These are phyloP conservation scores for Schizothecium vesticola DNA, from an alignment of 495 filamentous ascomycete genomes.

Conservation along the genomic window DNA sequence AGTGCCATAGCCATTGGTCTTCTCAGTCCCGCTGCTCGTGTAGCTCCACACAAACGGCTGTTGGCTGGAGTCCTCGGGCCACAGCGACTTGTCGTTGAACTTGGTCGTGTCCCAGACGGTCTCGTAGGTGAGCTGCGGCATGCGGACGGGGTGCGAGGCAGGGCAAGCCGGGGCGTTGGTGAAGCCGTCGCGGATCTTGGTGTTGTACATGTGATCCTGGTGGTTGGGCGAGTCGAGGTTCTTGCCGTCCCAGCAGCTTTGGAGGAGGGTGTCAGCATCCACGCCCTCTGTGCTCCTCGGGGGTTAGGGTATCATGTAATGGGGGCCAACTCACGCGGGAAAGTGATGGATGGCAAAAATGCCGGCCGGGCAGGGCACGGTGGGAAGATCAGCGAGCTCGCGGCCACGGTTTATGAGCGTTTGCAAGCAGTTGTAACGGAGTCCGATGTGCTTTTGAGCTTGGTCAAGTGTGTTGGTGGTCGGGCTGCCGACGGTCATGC, in stretches of 20 bases:
- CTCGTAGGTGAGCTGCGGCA: constrained; percentile 47
- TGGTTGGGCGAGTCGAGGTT: constrained; percentile 53
- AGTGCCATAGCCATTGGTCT: constrained; percentile 13
- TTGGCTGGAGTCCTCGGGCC: constrained; percentile 33
- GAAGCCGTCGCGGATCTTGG: constrained; percentile 31
- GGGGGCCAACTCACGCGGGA: constrained; percentile 26
- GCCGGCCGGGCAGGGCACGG: constrained; percentile 37
- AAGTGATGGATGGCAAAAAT: constrained; percentile 49
- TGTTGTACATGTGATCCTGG: constrained; percentile 47
- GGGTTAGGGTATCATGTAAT: not conserved
- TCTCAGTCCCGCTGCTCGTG: not conserved
- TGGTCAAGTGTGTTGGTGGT: constrained; percentile 22
- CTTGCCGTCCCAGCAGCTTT: constrained; percentile 50
- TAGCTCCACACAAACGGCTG: constrained; percentile 38
- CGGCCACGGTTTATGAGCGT: constrained; percentile 29
- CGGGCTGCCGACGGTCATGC: constrained; percentile 47
- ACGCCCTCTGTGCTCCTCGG: not conserved
- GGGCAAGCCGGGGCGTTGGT: constrained; percentile 39
- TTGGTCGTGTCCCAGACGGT: constrained; percentile 44
- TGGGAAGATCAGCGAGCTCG: constrained; percentile 41
- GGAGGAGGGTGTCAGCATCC: not conserved
- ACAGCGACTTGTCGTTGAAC: constrained; percentile 37
- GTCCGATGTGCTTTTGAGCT: constrained; percentile 32
- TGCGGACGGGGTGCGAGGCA: constrained; percentile 39
- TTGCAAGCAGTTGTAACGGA: constrained; percentile 41